These are phyloP conservation scores for Fragilaria radians DNA, from an alignment of 108 stramenopile species.

Conservation along the genomic window DNA sequence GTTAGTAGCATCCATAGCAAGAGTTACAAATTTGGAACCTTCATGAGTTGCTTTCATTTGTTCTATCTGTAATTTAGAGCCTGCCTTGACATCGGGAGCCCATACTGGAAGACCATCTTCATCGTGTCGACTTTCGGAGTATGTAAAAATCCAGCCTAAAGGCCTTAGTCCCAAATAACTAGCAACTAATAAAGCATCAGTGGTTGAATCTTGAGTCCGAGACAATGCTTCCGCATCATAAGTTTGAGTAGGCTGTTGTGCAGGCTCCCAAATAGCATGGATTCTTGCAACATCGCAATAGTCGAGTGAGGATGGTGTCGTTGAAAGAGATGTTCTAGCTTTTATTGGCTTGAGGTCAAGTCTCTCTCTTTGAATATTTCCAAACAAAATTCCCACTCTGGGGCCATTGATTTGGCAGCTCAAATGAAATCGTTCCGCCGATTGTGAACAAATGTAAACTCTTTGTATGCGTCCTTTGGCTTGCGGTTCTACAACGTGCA, in stretches of 20 bases:
- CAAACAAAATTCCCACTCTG: conserved; percentile 62
- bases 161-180: conserved; percentile 54
- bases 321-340: conserved; percentile 68
- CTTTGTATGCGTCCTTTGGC: conserved; percentile 50
- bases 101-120: conserved; percentile 48
- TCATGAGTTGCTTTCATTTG: conserved; percentile 52
- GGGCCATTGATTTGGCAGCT: conserved; percentile 35
- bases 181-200: conserved; percentile 47
- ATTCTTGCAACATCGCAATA: conserved; percentile 81
- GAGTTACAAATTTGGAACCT: conserved; percentile 60
- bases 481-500: conserved; percentile 77
- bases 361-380: conserved; percentile 66
- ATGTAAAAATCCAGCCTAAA: conserved; percentile 83
- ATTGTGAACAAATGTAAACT: conserved; percentile 65
- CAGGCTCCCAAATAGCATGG: conserved; percentile 76
- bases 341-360: conserved; percentile 36
- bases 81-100: conserved; percentile 46
- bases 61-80: conserved; percentile 54
- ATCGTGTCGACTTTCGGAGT: conserved; percentile 45
- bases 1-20: conserved; percentile 65
- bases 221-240: conserved; percentile 28
- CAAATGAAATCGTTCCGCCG: conserved; percentile 69
- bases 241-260: conserved; percentile 27
- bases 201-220: conserved; percentile 5
- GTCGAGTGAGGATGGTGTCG: conserved; percentile 39